Base-by-base conservation (phyloP, 2,329 filamentous ascomycete genomes). In the Ilyonectria robusta region DNA sequence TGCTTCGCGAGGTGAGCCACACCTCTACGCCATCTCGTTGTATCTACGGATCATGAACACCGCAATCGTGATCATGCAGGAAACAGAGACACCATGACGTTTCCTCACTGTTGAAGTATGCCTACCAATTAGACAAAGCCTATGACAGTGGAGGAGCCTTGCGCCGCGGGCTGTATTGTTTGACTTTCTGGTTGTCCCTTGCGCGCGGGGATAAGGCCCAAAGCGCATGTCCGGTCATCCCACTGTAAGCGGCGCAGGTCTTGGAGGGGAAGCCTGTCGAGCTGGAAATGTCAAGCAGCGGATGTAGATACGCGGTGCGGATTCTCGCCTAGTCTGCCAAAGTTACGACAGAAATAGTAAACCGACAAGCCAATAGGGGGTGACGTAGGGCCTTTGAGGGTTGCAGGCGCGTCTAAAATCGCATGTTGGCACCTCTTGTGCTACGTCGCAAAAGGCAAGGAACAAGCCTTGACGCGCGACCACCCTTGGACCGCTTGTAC, bases 351-450 rank as follows among this genome's bases (percentile, higher is more conserved):
- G 26, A 47, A 50, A 58, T 46, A 47, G 51, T 55, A 54, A 58
- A 55, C 61, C 35, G 61, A 35, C 50, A 33, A 37, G 17, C 61
- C 23, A 31, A 35, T n/a, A 33, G 31, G n/a, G 50, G 26, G 46
- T 44, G 44, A 47, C 40, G 42, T 44, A 35, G 46, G 46, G 26
- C 50, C 57, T 13, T 29, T 51, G 44, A 13, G 48, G 57, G 44
- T 48, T 47, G 19, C 37, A 47, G 47, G 57, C 44, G 57, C 56
- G 57, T 54, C 51, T 60, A 50, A 46, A 65, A 60, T 57, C 57
- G 57, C 62, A 47, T 56, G 62, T 65, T 60, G 50, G 21, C 48
- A 29, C 44, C 33, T 37, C 40, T 65, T 65, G 62, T 65, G 57
- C 60, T 60, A 60, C 62, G 57, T 65, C 44, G 62, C 48, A 47